Conservation (phyloP, 2,329 filamentous ascomycete genomes). For the Aspergillus melleus region DNA sequence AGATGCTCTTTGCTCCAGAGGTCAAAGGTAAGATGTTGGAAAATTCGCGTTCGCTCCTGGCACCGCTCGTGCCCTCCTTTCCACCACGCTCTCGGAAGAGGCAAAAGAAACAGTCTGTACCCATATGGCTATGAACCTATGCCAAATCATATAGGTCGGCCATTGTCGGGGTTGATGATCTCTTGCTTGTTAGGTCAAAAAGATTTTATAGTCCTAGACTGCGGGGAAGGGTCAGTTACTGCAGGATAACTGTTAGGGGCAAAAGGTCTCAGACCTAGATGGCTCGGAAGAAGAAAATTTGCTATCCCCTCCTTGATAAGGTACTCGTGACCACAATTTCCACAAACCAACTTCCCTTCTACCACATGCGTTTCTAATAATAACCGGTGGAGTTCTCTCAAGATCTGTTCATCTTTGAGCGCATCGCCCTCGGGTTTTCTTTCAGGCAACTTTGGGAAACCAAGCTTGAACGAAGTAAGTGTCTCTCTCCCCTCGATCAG, state of each 20-base stretch:
- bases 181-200: background rate
- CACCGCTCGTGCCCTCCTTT: background rate
- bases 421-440: slow-evolving; percentile 64
- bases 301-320: slow-evolving; percentile 93
- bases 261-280: slow-evolving; percentile 60
- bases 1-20: background rate
- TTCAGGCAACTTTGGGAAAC: slow-evolving; percentile 71
- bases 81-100: background rate
- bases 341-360: slow-evolving; percentile 87
- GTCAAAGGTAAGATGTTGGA: background rate
- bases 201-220: background rate
- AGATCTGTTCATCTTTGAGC: slow-evolving; percentile 65
- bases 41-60: background rate
- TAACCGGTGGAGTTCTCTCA: slow-evolving; percentile 76
- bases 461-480: slow-evolving; percentile 58
- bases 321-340: slow-evolving; percentile 90
- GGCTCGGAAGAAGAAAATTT: slow-evolving; percentile 91
- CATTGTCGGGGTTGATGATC: background rate
- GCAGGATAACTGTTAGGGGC: background rate
- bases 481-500: background rate
- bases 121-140: too few species aligned
- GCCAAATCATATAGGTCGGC: too few species aligned
- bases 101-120: too few species aligned
- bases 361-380: slow-evolving; percentile 87
- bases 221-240: background rate